Conservation (phyloP, 2,329 filamentous ascomycete species). For the Apiospora kogelbergensis region DNA sequence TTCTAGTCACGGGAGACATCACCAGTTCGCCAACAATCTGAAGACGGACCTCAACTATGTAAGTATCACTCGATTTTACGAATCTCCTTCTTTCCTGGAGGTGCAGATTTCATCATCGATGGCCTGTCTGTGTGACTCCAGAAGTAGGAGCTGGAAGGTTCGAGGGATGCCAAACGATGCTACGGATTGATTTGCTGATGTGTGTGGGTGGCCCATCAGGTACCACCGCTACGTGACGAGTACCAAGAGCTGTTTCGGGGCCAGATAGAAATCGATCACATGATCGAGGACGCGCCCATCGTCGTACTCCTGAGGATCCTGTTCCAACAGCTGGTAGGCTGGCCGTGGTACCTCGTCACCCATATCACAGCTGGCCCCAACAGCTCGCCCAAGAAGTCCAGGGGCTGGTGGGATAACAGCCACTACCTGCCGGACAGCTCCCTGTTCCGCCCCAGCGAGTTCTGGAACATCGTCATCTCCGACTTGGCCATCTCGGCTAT, state of each 20-base stretch:
- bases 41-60: constrained; percentile 19
- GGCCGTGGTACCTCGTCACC: constrained; percentile 61
- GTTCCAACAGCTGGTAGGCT: constrained; percentile 62
- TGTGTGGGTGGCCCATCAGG: background rate
- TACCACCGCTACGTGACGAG: constrained; percentile 13
- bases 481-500: constrained; percentile 57
- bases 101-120: no score
- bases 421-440: constrained; percentile 61
- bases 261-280: constrained; percentile 12
- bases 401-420: constrained; percentile 42
- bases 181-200: background rate
- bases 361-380: constrained; percentile 52
- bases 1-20: constrained; percentile 19
- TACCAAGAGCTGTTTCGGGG: constrained; percentile 13
- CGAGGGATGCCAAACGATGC: background rate
- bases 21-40: constrained; percentile 20
- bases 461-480: constrained; percentile 53
- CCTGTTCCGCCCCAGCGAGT: constrained; percentile 57
- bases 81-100: background rate
- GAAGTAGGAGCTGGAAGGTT: background rate
- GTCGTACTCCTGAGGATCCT: constrained; percentile 52
- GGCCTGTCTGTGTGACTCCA: background rate
- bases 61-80: background rate
- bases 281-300: constrained; percentile 61
- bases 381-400: constrained; percentile 41